A percentile compares a stretch with the other conserved stretches of the same genome.
phyloP scores from a whole-genome alignment of 1,139 yeast species.

The Magnusiomyces paraingens region DNA sequence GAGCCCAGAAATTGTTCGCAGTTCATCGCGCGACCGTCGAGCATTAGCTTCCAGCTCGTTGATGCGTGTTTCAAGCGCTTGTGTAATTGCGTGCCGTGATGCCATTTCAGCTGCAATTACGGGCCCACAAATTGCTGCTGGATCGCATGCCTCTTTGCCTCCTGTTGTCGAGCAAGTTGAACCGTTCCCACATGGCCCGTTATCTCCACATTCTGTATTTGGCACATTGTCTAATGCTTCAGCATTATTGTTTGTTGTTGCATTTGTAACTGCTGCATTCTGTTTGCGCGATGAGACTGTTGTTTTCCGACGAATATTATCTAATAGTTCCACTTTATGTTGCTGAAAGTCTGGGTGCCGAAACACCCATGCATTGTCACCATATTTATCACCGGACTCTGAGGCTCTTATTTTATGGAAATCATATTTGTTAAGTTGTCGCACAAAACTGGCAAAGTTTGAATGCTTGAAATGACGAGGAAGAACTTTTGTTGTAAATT shows the following conservation, averaged over 20 bases:
- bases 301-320: slow-evolving; percentile 73
- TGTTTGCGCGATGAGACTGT: slow-evolving; percentile 48
- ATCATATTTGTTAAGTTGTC: slow-evolving; percentile 92
- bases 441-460: slow-evolving; percentile 88
- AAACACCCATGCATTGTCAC: slow-evolving; percentile 85
- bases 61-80: too few species aligned
- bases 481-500: slow-evolving; percentile 75
- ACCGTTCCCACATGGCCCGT: too few species aligned
- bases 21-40: neutral
- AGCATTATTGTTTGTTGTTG: slow-evolving; percentile 2
- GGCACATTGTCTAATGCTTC: slow-evolving; percentile 10
- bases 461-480: slow-evolving; percentile 92
- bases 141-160: slow-evolving; percentile 16
- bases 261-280: slow-evolving; percentile 3
- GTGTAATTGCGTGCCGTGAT: too few species aligned
- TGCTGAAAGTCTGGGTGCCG: slow-evolving; percentile 80
- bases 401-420: slow-evolving; percentile 82
- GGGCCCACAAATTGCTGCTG: slow-evolving; percentile 12
- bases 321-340: slow-evolving; percentile 64
- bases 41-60: too few species aligned
- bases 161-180: slow-evolving; percentile 18
- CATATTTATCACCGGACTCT: slow-evolving; percentile 52
- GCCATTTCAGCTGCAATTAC: neutral
- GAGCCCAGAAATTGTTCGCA: slow-evolving; percentile 7
- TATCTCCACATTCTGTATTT: slow-evolving; percentile 4